Evolutionary conservation across 495 filamentous ascomycete genomes (phyloP).

Genomic region (Hypoxylon lenormandii): DNA sequence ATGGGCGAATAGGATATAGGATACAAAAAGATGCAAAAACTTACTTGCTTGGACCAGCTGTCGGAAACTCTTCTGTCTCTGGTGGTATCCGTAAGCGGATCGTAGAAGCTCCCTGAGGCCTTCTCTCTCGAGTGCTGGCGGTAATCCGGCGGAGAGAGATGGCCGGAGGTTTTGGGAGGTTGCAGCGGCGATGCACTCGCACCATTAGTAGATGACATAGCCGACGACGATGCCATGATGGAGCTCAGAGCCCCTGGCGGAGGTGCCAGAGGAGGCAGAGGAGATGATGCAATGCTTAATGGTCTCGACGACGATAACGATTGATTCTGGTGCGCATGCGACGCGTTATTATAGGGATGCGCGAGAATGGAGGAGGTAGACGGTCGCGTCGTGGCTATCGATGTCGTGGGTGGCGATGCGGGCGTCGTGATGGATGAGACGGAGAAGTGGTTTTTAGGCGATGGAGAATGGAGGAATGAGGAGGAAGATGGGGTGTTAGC

Average conservation of each 20-base stretch:
- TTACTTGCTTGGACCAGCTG: conserved; percentile 53
- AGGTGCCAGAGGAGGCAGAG: conserved; percentile 48
- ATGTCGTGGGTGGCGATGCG: conserved; percentile 22
- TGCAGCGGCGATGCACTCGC: conserved; percentile 52
- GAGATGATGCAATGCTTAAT: conserved; percentile 24
- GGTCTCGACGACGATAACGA: conserved; percentile 30
- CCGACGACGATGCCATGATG: conserved; percentile 50
- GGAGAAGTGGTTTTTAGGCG: conserved; percentile 37
- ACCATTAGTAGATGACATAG: conserved; percentile 50
- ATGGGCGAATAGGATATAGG: conserved; percentile 4
- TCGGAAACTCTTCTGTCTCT: conserved; percentile 62
- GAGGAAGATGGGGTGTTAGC: conserved; percentile 35
- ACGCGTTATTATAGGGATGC: conserved; percentile 51
- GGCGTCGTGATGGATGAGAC: conserved; percentile 42
- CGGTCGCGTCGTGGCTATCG: conserved; percentile 44
- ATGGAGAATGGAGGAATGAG: conserved; percentile 57
- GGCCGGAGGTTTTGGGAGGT: conserved; percentile 46
- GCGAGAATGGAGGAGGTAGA: conserved; percentile 31
- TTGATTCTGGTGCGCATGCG: conserved; percentile 32
- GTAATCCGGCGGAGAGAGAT: conserved; percentile 54
- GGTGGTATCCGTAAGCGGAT: conserved; percentile 66
- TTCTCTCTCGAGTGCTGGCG: conserved; percentile 60
- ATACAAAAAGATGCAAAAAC: conserved; percentile 30
- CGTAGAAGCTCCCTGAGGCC: conserved; percentile 64
- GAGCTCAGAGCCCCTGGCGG: conserved; percentile 52